These are phyloP conservation scores for Trichoderma endophyticum DNA, from an alignment of 2,329 filamentous ascomycete genomes.

Conservation along the genomic window DNA sequence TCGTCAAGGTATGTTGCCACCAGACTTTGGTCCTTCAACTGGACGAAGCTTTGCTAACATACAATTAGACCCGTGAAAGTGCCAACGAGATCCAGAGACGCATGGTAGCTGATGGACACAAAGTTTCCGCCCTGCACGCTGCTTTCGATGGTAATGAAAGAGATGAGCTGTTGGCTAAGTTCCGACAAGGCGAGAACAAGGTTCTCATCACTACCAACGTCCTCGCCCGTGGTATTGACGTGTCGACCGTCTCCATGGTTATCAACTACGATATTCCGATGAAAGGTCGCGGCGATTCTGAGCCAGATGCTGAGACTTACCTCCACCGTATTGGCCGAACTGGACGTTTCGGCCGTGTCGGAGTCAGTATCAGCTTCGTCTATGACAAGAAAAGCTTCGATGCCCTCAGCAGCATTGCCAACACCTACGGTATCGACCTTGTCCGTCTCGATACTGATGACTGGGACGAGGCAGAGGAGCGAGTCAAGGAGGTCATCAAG, in stretches of 20 bases:
- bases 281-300: slow-evolving; percentile 70
- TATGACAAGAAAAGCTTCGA: slow-evolving; percentile 79
- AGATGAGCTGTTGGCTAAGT: slow-evolving; percentile 80
- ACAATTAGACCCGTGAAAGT: slow-evolving; percentile 71
- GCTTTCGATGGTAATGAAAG: slow-evolving; percentile 80
- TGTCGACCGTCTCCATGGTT: slow-evolving; percentile 90
- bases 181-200: slow-evolving; percentile 83
- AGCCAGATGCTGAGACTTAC: slow-evolving; percentile 92
- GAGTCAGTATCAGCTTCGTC: slow-evolving; percentile 93
- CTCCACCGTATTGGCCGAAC: slow-evolving; percentile 97
- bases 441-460: slow-evolving; percentile 79
- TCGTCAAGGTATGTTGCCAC: slow-evolving; percentile 67
- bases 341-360: slow-evolving; percentile 92
- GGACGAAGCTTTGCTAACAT: slow-evolving; percentile 22
- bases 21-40: neutral
- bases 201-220: slow-evolving; percentile 98
- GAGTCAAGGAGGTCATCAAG: slow-evolving; percentile 79
- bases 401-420: slow-evolving; percentile 75
- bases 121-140: slow-evolving; percentile 84
- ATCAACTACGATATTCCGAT: slow-evolving; percentile 93
- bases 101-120: slow-evolving; percentile 87
- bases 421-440: slow-evolving; percentile 76
- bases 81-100: slow-evolving; percentile 80
- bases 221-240: slow-evolving; percentile 89
- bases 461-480: slow-evolving; percentile 85